Percentiles rank a stretch among this genome's conserved stretches.
phyloP scores from a whole-genome alignment of 331 rosid genomes.

The Rhamnella rubrinervis region DNA sequence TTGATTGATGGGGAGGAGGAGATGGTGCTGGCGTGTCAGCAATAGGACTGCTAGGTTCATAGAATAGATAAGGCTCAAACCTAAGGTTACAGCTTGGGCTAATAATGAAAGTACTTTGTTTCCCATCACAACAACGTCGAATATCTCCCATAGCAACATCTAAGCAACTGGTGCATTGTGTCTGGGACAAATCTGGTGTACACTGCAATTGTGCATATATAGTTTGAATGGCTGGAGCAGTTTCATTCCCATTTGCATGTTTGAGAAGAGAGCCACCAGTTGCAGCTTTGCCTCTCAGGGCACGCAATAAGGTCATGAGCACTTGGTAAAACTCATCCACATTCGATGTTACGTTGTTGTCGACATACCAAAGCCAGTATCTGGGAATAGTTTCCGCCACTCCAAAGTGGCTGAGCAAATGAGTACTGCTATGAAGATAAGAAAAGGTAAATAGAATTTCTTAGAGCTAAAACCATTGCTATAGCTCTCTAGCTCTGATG shows the following conservation, averaged over 20 bases:
- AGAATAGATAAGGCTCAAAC: slow-evolving; percentile 32
- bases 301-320: slow-evolving; percentile 5
- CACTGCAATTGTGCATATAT: slow-evolving; percentile 31
- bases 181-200: slow-evolving; percentile 23
- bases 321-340: not conserved
- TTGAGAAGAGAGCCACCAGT: slow-evolving; percentile 43
- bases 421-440: not conserved
- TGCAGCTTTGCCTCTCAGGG: slow-evolving; percentile 15
- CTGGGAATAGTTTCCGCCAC: not conserved
- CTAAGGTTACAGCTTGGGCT: slow-evolving; percentile 31
- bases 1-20: not conserved
- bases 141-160: not conserved
- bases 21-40: not conserved
- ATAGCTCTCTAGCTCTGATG: too few relatives aligned
- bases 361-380: fast-evolving
- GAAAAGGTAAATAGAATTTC: not conserved
- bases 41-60: slow-evolving; percentile 12
- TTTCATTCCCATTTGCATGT: slow-evolving; percentile 18
- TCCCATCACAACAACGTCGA: slow-evolving; percentile 10
- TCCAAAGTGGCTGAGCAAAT: too few relatives aligned
- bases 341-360: not conserved
- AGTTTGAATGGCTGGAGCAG: slow-evolving; percentile 1
- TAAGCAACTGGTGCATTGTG: slow-evolving; percentile 23
- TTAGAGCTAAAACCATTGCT: not conserved
- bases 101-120: slow-evolving; percentile 18